Base-by-base conservation (phyloP, 352 stramenopile genomes). In the Pythium sp. region DNA sequence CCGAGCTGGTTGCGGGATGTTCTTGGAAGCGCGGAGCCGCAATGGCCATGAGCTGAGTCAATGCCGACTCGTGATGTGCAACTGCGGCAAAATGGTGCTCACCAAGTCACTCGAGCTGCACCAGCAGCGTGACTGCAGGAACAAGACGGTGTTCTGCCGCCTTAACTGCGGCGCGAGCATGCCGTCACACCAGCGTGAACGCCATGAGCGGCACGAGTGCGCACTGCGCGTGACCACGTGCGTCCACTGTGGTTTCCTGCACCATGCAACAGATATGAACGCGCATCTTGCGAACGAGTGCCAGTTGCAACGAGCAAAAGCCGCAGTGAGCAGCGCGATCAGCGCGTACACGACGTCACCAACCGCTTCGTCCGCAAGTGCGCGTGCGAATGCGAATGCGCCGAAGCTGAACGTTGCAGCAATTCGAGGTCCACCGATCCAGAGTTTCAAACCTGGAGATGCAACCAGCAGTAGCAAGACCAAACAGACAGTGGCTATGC, bases 31-130 rank as follows among this genome's bases (percentile, higher is more conserved):
- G 1, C 74, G 83, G 1, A 80, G 77, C 12, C 81, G 73, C n/a
- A 81, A 81, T 30, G 81, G 79, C 6, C 83, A 91, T 60, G 83
- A 91, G n/a, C 69, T 86, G 49, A 91, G 83, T 38, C 83, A 90
- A 47, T 90, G 83, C 46, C 78, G 83, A 32, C 73, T 91, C 22
- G 73, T 76, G 26, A 84, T 91, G 81, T 91, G 83, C 58, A 57
- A 71, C 0, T 91, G 83, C 41, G 81, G 78, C 20, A 87, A 87
- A 64, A 90, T 91, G 79, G 80, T 91, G 43, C 64, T 88, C 14
- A 87, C 78, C 3, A 66, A 75, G 38, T 89, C 80, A 14, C 58
- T 89, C 11, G 80, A 79, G 62, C 64, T 85, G 41, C 79, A 90
- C 64, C 77, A 87, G 54, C 66, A 85, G 58, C 76, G 76, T 26